Evolutionary conservation across 2,329 filamentous ascomycete genomes (phyloP).

Genomic region (Juglanconis oblonga): DNA sequence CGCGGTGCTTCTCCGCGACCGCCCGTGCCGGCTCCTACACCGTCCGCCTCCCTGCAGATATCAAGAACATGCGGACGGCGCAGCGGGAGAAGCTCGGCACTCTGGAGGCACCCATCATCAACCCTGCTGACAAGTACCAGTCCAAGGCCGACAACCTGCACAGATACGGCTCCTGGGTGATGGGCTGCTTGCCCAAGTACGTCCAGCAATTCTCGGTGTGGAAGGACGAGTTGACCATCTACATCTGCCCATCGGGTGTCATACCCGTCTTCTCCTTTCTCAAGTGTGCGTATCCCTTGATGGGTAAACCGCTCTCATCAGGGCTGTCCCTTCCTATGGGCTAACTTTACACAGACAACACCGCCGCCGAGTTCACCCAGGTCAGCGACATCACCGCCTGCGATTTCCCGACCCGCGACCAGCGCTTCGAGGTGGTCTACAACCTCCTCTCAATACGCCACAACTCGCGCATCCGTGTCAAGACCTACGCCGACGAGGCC

Average conservation of each 20-base stretch:
- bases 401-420: conserved; percentile 91
- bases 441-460: conserved; percentile 93
- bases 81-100: conserved; percentile 56
- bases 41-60: conserved; percentile 59
- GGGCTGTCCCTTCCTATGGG: conserved; percentile 8
- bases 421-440: conserved; percentile 98
- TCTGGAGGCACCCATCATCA: conserved; percentile 77
- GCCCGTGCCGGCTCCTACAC: conserved; percentile 37
- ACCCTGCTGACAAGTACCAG: conserved; percentile 89
- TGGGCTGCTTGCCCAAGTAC: conserved; percentile 96
- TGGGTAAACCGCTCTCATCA: background rate
- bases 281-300: conserved; percentile 57
- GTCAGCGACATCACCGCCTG: conserved; percentile 89
- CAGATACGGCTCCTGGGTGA: conserved; percentile 92
- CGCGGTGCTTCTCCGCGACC: conserved; percentile 51
- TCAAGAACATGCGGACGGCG: conserved; percentile 66
- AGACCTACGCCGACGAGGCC: conserved; percentile 97
- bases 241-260: conserved; percentile 83
- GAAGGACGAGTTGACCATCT: conserved; percentile 97
- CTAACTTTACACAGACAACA: conserved; percentile 65
- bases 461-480: conserved; percentile 94
- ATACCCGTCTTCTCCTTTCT: conserved; percentile 92
- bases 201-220: conserved; percentile 99
- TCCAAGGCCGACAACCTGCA: conserved; percentile 85
- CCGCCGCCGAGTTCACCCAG: conserved; percentile 93